A percentile compares a stretch with the other conserved stretches of the same genome.
These are phyloP conservation scores for Monosporascus cannonballus DNA, from an alignment of 2,329 filamentous ascomycete genomes.

Conservation along the genomic window DNA sequence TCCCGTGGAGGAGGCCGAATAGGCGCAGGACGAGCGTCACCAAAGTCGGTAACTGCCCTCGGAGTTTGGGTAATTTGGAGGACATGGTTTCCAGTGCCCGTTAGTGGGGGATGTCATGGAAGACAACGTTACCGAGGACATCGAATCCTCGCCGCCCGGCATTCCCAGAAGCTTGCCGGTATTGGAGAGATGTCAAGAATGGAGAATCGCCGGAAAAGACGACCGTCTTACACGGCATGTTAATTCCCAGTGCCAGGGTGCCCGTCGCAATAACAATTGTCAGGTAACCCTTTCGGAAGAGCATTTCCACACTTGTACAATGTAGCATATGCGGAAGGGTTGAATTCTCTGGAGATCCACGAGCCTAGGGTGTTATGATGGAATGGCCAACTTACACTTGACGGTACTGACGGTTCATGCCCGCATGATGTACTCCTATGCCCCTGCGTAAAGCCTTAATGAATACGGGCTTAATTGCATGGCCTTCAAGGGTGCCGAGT, in stretches of 20 bases:
- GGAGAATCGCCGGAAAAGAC: constrained; percentile 70
- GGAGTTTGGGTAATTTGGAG: constrained; percentile 65
- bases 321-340: constrained; percentile 8
- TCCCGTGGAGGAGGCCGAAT: constrained; percentile 60
- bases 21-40: constrained; percentile 66
- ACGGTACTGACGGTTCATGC: constrained; percentile 72
- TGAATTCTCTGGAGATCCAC: background rate
- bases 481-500: constrained; percentile 43
- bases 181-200: constrained; percentile 69
- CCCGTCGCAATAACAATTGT: constrained; percentile 69
- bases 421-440: constrained; percentile 71
- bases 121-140: constrained; percentile 74
- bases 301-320: constrained; percentile 53
- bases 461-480: constrained; percentile 44
- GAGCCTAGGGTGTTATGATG: background rate
- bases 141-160: constrained; percentile 77
- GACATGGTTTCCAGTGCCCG: constrained; percentile 66
- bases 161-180: constrained; percentile 69
- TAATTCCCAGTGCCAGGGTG: constrained; percentile 71
- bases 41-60: constrained; percentile 73
- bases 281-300: constrained; percentile 68
- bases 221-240: constrained; percentile 79
- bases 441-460: constrained; percentile 59
- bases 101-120: constrained; percentile 55
- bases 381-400: constrained; percentile 43